Base-by-base conservation (phyloP, 2,329 filamentous ascomycete species). In the Epichloe hybrida region DNA sequence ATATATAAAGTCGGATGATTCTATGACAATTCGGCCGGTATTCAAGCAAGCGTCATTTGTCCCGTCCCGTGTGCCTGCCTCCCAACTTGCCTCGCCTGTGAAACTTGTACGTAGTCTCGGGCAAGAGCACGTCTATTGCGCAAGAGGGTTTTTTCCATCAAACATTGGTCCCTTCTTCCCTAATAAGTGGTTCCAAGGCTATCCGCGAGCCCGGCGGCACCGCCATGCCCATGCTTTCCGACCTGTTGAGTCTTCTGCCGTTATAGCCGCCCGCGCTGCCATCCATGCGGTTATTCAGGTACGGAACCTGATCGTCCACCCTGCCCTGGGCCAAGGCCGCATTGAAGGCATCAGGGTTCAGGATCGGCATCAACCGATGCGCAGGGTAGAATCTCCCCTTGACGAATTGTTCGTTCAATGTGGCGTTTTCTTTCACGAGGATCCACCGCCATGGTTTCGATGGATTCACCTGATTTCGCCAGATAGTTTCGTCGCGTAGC, bases 311-410 rank as follows among this genome's bases (percentile, higher is more conserved):
- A 35, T 74, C 71, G 35, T 69, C 66, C 31, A 76, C 61, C 37
- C 65, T 59, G 40, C 69, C 69, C 38, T 64, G 61, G 23, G 62
- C 57, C 36, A 72, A 54, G 15, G 67, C 65, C 4, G 62, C 61
- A 39, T 70, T 61, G 52, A 69, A 71, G 5, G 61, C 62, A 1
- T 57, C 59, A 9, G 66, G 65, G 40, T 74, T 67, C 49, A 79
- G 64, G 50, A 79, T 70, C 15, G 70, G 69, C 62, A 77, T 72
- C 37, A 81, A 66, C 52, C 70, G 68, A 52, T 71, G 64, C n/a
- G 74, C 74, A 13, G 77, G 73, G 63, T 81, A 80, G 64, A 80
- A 80, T n/a, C 77, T 69, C 48, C 48, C 77, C 52, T 70, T 68
- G 48, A 80, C 68, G 21, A 68, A 66, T 13, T 61, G 59, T 57